Conservation (phyloP, 495 filamentous ascomycete genomes). For the Penicillium soppii region DNA sequence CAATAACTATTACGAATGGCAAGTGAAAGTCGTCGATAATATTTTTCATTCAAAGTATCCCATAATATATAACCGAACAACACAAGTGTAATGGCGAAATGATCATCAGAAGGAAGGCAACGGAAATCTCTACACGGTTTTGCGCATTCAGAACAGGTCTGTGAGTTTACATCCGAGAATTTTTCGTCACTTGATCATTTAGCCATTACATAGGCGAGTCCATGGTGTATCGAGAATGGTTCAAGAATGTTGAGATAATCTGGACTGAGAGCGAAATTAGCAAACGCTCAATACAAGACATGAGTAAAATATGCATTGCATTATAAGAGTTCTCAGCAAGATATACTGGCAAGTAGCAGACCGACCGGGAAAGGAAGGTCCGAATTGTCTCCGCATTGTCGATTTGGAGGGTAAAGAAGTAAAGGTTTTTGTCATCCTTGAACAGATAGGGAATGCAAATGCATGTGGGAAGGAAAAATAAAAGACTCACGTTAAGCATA, state of each 20-base stretch:
- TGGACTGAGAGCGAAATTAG: constrained; percentile 14
- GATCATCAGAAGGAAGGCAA: constrained; percentile 98
- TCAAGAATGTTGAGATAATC: background rate
- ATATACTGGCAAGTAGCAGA: constrained; percentile 99
- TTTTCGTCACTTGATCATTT: constrained; percentile 60
- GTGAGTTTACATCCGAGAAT: constrained; percentile 59
- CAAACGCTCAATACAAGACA: constrained; percentile 10
- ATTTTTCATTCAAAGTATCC: background rate
- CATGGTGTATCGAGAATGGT: background rate
- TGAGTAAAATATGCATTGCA: constrained; percentile 6
- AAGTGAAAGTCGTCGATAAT: too few relatives aligned
- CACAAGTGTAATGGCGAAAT: constrained; percentile 15
- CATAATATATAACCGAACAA: constrained; percentile 6
- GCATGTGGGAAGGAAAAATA: constrained; percentile 11
- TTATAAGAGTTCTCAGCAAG: constrained; percentile 66
- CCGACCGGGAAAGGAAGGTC: constrained; percentile 65
- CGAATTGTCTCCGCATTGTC: constrained; percentile 85
- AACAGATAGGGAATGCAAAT: constrained; percentile 26
- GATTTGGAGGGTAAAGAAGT: constrained; percentile 96
- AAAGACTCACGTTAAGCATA: constrained; percentile 26
- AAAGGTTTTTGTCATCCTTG: constrained; percentile 81
- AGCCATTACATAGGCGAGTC: constrained; percentile 5
- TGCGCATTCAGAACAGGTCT: constrained; percentile 78
- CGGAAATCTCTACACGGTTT: constrained; percentile 95
- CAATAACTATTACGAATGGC: too few relatives aligned